These are phyloP conservation scores for Hyphodiscus hymeniophilus DNA, from an alignment of 495 filamentous ascomycete species.

Conservation along the genomic window DNA sequence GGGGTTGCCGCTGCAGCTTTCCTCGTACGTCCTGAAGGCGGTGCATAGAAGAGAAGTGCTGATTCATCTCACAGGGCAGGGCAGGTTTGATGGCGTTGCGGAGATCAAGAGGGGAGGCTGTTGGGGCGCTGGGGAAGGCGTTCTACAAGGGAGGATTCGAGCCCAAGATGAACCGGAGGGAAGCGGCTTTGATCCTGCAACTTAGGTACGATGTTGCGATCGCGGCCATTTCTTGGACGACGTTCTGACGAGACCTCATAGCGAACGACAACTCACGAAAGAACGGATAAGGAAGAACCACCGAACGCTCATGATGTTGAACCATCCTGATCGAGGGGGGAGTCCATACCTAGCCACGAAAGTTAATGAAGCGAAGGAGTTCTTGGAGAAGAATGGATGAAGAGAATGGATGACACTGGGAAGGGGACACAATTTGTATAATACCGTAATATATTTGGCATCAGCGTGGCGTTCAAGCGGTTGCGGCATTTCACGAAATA, in stretches of 20 bases:
- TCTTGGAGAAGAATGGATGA: slow-evolving; percentile 68
- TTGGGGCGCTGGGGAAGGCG: slow-evolving; percentile 71
- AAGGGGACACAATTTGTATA: neutral
- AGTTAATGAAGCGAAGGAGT: slow-evolving; percentile 96
- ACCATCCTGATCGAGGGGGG: slow-evolving; percentile 95
- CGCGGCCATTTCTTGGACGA: neutral
- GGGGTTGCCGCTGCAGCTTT: slow-evolving; percentile 72
- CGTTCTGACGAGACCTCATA: slow-evolving; percentile 25
- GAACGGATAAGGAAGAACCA: slow-evolving; percentile 95
- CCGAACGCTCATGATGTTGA: slow-evolving; percentile 91
- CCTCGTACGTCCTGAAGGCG: slow-evolving; percentile 43
- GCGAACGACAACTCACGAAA: slow-evolving; percentile 78
- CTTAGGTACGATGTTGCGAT: slow-evolving; percentile 57
- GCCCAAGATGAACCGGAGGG: slow-evolving; percentile 79
- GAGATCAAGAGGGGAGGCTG: slow-evolving; percentile 63
- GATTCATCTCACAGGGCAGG: slow-evolving; percentile 54
- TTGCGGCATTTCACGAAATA: slow-evolving; percentile 2
- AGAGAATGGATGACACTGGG: too few relatives aligned
- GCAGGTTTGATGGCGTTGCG: slow-evolving; percentile 85
- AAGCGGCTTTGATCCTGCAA: slow-evolving; percentile 86
- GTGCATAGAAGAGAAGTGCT: slow-evolving; percentile 2
- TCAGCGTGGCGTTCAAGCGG: slow-evolving; percentile 12
- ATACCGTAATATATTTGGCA: neutral
- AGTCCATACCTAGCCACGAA: slow-evolving; percentile 96
- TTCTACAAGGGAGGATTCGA: slow-evolving; percentile 99